phyloP scores from a whole-genome alignment of 2,329 filamentous ascomycete genomes.

The Arthrobotrys musiformis region DNA sequence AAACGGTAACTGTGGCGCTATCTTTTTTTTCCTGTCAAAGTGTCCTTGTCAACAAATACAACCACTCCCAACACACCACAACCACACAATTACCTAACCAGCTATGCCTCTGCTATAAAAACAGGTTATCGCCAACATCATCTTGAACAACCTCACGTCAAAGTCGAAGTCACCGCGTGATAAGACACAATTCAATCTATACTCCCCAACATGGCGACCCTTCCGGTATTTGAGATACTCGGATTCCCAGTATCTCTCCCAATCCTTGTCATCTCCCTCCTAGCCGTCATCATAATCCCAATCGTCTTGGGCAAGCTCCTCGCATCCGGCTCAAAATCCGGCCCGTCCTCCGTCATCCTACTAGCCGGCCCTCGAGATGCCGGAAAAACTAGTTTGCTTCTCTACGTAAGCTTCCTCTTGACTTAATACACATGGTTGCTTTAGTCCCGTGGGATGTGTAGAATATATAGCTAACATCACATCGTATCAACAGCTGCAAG shows the following conservation, averaged over 20 bases:
- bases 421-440: too few relatives aligned
- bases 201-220: slow-evolving; percentile 4
- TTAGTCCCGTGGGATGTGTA: too few relatives aligned
- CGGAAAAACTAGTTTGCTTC: slow-evolving; percentile 45
- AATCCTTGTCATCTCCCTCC: slow-evolving; percentile 40
- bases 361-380: slow-evolving; percentile 47
- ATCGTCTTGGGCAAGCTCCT: slow-evolving; percentile 31
- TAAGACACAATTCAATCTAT: too few relatives aligned
- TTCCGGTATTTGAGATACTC: slow-evolving; percentile 38
- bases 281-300: slow-evolving; percentile 44
- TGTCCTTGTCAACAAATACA: slow-evolving; percentile 16
- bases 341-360: slow-evolving; percentile 35
- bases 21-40: background rate
- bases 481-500: slow-evolving; percentile 35
- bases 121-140: background rate
- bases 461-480: slow-evolving; percentile 4
- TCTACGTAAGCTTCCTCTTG: slow-evolving; percentile 15
- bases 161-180: too few relatives aligned
- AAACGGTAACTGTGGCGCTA: background rate
- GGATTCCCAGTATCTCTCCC: slow-evolving; percentile 42
- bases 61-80: slow-evolving; percentile 12
- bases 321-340: slow-evolving; percentile 20
- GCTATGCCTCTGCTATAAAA: slow-evolving; percentile 22
- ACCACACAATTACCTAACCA: too few relatives aligned
- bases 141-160: too few relatives aligned